Evolutionary conservation across 2,329 filamentous ascomycete genomes (phyloP).

Genomic region (Aspergillus arachidicola): DNA sequence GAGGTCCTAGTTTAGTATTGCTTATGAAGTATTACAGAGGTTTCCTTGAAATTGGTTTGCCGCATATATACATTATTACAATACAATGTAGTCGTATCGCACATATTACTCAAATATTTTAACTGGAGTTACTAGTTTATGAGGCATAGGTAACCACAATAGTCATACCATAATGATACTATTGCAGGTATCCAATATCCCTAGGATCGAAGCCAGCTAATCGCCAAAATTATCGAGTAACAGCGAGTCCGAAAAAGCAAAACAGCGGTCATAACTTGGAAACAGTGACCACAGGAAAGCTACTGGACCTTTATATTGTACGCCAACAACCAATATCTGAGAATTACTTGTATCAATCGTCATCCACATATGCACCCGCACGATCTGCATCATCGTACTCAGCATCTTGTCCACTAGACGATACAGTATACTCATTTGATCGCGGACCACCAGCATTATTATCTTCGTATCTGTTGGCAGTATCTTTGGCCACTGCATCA

Average conservation of each 20-base stretch:
- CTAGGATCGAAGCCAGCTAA: not conserved
- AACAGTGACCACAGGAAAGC: not conserved
- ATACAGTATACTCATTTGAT: constrained; percentile 20
- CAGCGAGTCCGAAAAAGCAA: not conserved
- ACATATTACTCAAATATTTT: not conserved
- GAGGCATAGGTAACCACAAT: not conserved
- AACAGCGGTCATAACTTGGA: not conserved
- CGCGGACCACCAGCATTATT: constrained; percentile 20
- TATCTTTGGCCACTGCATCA: constrained; percentile 69
- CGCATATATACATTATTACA: not conserved
- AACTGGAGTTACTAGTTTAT: not conserved
- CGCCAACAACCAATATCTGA: constrained; percentile 7
- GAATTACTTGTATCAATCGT: constrained; percentile 28
- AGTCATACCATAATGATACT: not conserved
- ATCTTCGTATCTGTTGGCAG: constrained; percentile 43
- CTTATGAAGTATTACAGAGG: not conserved
- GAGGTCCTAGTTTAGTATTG: not conserved
- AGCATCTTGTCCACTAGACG: constrained; percentile 22
- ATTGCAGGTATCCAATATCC: not conserved
- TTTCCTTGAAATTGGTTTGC: not conserved
- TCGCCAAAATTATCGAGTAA: not conserved
- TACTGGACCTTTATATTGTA: constrained; percentile 10
- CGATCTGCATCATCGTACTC: constrained; percentile 19
- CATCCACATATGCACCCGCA: constrained; percentile 30
- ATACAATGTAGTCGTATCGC: not conserved